These are phyloP conservation scores for Leccinum subtestaceum DNA, from an alignment of 768 basidiomycete genomes.

Conservation along the genomic window DNA sequence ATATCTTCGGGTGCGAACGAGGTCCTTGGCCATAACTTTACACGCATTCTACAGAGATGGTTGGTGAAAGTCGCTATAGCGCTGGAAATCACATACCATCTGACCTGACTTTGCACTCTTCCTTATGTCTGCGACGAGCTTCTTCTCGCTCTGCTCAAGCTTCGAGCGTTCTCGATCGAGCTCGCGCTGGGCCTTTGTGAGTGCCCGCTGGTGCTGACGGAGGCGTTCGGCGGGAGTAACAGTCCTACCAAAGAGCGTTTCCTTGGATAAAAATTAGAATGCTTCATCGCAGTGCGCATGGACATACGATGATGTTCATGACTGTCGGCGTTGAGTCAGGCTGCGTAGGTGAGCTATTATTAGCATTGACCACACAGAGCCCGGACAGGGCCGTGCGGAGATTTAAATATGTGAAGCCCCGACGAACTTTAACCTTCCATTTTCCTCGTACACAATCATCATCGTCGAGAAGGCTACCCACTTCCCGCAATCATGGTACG, in stretches of 20 bases:
- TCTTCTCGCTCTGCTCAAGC: slow-evolving; percentile 96
- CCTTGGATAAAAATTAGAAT: slow-evolving; percentile 47
- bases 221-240: slow-evolving; percentile 96
- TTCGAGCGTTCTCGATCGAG: slow-evolving; percentile 93
- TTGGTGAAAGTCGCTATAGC: slow-evolving; percentile 14
- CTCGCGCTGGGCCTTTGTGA: slow-evolving; percentile 96
- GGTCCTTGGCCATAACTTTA: slow-evolving; percentile 99
- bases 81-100: slow-evolving; percentile 54
- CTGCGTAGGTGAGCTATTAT: slow-evolving; percentile 11
- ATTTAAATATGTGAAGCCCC: slow-evolving; percentile 16
- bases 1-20: slow-evolving; percentile 93
- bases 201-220: slow-evolving; percentile 92
- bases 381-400: slow-evolving; percentile 20
- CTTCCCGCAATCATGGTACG: slow-evolving; percentile 21
- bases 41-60: slow-evolving; percentile 75
- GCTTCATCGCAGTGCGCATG: neutral
- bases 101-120: slow-evolving; percentile 94
- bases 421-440: slow-evolving; percentile 25
- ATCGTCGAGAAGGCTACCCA: slow-evolving; percentile 15
- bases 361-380: neutral
- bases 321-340: slow-evolving; percentile 20
- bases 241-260: slow-evolving; percentile 91
- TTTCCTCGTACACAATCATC: slow-evolving; percentile 21
- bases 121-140: slow-evolving; percentile 93
- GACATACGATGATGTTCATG: slow-evolving; percentile 77